Percentiles rank a stretch among this genome's conserved stretches.
These are phyloP conservation scores for Arthromyces matolae DNA, from an alignment of 768 basidiomycete genomes.

Conservation along the genomic window DNA sequence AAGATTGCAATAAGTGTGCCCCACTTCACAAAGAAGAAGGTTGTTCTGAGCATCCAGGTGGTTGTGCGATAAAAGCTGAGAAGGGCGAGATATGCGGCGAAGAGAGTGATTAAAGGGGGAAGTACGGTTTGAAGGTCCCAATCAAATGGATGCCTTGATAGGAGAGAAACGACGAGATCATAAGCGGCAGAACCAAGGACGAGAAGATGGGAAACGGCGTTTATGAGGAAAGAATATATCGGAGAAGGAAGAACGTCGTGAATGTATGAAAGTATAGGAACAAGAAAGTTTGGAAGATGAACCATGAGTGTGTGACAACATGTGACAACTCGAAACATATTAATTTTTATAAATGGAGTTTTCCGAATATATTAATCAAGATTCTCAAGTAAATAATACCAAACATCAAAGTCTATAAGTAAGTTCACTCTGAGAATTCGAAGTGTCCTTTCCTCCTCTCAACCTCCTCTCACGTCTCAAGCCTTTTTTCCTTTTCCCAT, in stretches of 20 bases:
- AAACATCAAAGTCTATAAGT: slow-evolving; percentile 27
- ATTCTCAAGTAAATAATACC: slow-evolving; percentile 15
- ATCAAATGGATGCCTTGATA: slow-evolving; percentile 48
- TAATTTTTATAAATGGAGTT: slow-evolving; percentile 7
- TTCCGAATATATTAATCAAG: slow-evolving; percentile 7
- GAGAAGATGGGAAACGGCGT: slow-evolving; percentile 49
- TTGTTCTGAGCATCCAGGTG: slow-evolving; percentile 64
- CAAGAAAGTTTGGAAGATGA: slow-evolving; percentile 47
- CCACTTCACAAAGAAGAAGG: slow-evolving; percentile 77
- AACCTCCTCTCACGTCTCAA: slow-evolving; percentile 17
- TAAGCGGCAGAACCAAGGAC: slow-evolving; percentile 47
- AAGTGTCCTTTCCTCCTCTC: slow-evolving; percentile 11
- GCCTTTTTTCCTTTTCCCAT: slow-evolving; percentile 11
- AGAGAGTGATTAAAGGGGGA: slow-evolving; percentile 69
- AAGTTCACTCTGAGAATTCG: slow-evolving; percentile 19
- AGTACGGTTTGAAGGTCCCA: slow-evolving; percentile 68
- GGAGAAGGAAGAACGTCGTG: slow-evolving; percentile 52
- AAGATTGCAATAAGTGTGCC: slow-evolving; percentile 53
- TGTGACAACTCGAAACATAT: no score
- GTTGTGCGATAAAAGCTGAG: slow-evolving; percentile 76
- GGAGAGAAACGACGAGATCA: slow-evolving; percentile 43
- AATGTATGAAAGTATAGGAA: slow-evolving; percentile 52
- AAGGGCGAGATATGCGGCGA: slow-evolving; percentile 75
- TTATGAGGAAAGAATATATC: slow-evolving; percentile 48
- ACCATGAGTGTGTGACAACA: no score